These are phyloP conservation scores for Talaromyces sp. DNA, from an alignment of 2,329 filamentous ascomycete genomes.

Conservation along the genomic window DNA sequence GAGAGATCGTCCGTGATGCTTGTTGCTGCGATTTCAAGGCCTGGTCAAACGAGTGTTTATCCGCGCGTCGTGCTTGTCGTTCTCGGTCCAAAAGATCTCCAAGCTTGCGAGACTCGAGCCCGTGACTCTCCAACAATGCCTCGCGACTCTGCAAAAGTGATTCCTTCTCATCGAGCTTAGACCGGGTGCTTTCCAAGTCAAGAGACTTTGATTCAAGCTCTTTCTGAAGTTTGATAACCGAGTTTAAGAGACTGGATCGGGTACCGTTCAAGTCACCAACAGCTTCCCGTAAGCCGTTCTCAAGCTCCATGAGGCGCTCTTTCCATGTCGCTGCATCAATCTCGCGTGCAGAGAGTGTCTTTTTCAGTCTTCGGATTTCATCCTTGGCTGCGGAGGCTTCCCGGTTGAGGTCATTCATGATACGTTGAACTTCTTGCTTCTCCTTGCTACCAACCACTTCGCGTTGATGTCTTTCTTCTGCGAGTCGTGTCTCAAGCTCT, in stretches of 20 bases:
- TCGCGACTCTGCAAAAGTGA: conserved; percentile 87
- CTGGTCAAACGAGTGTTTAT: conserved; percentile 83
- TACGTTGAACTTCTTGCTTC: conserved; percentile 91
- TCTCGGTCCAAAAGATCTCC: conserved; percentile 90
- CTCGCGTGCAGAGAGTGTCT: conserved; percentile 78
- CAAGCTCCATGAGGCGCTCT: conserved; percentile 83
- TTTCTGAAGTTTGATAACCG: conserved; percentile 80
- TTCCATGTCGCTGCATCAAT: conserved; percentile 90
- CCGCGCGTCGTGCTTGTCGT: conserved; percentile 76
- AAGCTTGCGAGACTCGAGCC: conserved; percentile 79
- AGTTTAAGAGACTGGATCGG: conserved; percentile 78
- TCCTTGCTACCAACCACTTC: conserved; percentile 84
- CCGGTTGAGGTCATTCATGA: conserved; percentile 87
- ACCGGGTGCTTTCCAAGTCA: conserved; percentile 76
- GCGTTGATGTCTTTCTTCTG: conserved; percentile 77
- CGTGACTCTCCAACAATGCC: conserved; percentile 80
- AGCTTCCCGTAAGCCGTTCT: conserved; percentile 81
- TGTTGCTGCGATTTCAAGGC: conserved; percentile 85
- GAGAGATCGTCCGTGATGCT: conserved; percentile 78
- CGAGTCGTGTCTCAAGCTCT: conserved; percentile 72
- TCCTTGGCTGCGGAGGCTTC: conserved; percentile 82
- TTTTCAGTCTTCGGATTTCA: conserved; percentile 76
- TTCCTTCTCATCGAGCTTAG: conserved; percentile 83
- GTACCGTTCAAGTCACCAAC: conserved; percentile 86
- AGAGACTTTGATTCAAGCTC: conserved; percentile 81